Conservation (phyloP, 2,329 filamentous ascomycete genomes). For the Cercospora zeina region DNA sequence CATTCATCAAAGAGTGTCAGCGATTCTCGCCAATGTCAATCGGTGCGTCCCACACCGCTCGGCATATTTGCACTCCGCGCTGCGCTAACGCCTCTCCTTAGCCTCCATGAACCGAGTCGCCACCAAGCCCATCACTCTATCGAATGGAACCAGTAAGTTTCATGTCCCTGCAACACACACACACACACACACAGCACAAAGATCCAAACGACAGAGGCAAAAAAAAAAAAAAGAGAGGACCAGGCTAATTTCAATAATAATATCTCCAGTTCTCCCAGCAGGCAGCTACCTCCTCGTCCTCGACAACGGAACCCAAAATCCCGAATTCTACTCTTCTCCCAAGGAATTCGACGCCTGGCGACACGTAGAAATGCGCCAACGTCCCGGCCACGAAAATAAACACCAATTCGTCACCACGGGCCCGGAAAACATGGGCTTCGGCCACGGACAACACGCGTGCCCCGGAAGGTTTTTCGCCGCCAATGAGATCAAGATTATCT, state of each 20-base stretch:
- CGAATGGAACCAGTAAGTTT: slow-evolving; percentile 32
- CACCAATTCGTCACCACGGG: slow-evolving; percentile 31
- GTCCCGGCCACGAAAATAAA: slow-evolving; percentile 28
- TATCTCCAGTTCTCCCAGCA: slow-evolving; percentile 23
- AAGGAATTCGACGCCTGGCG: slow-evolving; percentile 31
- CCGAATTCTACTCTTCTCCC: slow-evolving; percentile 20
- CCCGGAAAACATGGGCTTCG: slow-evolving; percentile 34
- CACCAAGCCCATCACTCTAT: slow-evolving; percentile 25
- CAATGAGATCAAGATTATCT: slow-evolving; percentile 40
- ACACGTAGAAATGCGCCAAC: slow-evolving; percentile 29
- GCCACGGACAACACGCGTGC: slow-evolving; percentile 36
- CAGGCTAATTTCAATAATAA: too few species aligned
- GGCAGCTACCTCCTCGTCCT: slow-evolving; percentile 25
- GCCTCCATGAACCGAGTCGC: slow-evolving; percentile 7
- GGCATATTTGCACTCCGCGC: neutral
- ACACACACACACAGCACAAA: too few species aligned
- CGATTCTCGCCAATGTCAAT: neutral
- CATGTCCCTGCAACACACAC: neutral
- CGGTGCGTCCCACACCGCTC: neutral
- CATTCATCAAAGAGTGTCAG: slow-evolving; percentile 36
- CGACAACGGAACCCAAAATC: slow-evolving; percentile 11
- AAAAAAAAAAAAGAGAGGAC: too few species aligned
- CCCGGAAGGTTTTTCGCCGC: slow-evolving; percentile 39
- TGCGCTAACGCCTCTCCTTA: neutral
- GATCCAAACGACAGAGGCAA: too few species aligned